Conservation (phyloP, 176 grass and related monocot species). For the Poa annua region DNA sequence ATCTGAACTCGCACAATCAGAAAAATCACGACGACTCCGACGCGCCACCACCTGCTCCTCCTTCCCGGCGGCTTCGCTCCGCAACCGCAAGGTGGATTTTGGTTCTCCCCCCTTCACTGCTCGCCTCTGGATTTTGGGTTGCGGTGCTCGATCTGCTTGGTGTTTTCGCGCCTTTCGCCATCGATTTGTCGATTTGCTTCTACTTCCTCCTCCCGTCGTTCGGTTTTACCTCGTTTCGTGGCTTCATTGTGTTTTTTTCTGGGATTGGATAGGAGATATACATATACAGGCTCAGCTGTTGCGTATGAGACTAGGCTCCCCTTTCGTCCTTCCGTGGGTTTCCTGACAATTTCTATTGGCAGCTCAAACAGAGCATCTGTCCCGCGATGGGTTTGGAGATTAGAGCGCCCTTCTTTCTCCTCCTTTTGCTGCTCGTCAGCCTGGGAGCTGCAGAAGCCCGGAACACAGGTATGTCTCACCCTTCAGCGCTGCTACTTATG, state of each 20-base stretch:
- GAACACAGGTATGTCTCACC: constrained; percentile 6
- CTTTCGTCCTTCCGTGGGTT: not conserved
- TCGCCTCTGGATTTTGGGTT: not conserved
- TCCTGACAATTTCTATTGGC: not conserved
- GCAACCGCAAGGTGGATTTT: not conserved
- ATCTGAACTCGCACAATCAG: not conserved
- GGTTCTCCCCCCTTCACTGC: not conserved
- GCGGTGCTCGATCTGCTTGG: not conserved
- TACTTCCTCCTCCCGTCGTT: not conserved
- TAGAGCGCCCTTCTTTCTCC: not conserved
- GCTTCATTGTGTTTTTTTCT: not conserved
- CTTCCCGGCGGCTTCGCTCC: not conserved
- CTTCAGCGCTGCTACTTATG: not conserved
- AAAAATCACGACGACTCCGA: constrained; percentile 10
- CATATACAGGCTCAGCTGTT: not conserved
- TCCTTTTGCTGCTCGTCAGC: constrained; percentile 44
- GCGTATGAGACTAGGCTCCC: not conserved
- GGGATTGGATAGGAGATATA: not conserved
- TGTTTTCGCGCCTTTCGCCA: not conserved
- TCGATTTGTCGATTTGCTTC: not conserved
- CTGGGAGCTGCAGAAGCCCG: constrained; percentile 32
- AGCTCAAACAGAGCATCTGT: not conserved
- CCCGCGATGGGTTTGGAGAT: not conserved
- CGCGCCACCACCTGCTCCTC: constrained; percentile 17
- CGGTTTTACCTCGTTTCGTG: not conserved